Evolutionary conservation across 169 alveolate genomes (phyloP).

Genomic region (Plasmodium ovale): DNA sequence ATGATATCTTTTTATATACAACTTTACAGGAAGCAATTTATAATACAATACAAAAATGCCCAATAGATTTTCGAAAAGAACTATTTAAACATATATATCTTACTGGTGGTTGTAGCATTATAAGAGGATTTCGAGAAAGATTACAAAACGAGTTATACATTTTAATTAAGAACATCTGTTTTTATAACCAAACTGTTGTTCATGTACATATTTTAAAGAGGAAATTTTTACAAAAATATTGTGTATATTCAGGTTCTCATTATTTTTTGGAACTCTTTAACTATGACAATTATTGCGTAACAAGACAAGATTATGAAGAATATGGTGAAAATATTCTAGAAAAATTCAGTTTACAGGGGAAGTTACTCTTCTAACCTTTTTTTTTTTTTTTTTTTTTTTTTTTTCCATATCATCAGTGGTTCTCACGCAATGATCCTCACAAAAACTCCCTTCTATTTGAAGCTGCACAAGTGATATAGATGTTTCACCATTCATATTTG

Average conservation of each 20-base stretch:
- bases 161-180: conserved; percentile 25
- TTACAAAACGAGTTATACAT: conserved; percentile 59
- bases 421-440: no score
- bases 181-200: conserved; percentile 34
- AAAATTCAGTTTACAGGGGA: conserved; percentile 61
- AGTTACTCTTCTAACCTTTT: conserved; percentile 29
- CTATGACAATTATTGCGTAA: conserved; percentile 46
- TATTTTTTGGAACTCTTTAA: conserved; percentile 50
- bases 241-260: conserved; percentile 64
- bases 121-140: conserved; percentile 68
- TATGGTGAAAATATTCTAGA: conserved; percentile 50
- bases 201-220: conserved; percentile 47
- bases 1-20: conserved; percentile 6
- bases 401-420: neutral
- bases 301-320: conserved; percentile 48
- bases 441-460: no score
- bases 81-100: conserved; percentile 40
- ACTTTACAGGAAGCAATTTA: conserved; percentile 57
- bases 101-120: conserved; percentile 70
- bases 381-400: neutral
- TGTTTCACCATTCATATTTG: no score
- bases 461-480: no score
- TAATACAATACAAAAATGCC: conserved; percentile 64
- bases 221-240: conserved; percentile 53
- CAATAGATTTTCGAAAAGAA: conserved; percentile 60